Evolutionary conservation across 2,329 filamentous ascomycete genomes (phyloP), one percentile per base, ranked within the genome.

Genomic region (Myriosclerotinia curreyana): DNA sequence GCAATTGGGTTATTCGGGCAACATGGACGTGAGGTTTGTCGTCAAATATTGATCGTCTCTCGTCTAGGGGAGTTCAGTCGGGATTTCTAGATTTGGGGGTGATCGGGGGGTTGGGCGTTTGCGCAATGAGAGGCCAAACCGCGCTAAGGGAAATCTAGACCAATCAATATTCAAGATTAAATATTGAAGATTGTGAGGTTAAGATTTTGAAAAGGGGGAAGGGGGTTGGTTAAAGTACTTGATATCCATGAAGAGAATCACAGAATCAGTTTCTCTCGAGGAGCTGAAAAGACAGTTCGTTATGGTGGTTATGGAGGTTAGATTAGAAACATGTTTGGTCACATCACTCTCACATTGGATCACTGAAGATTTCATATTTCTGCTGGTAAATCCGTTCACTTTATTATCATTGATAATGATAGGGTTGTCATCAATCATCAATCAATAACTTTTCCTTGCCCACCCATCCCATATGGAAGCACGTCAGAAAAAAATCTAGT

Each of bases 401-500:
- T 66, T 60, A 67, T 58, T 67, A 68, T 63, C 54, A 67, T 66
- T 66, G 62, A 68, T 60, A 66, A 63, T 68, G 67, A 67, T 71
- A 51, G n/a, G 31, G 40, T 20, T 61, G 40, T 64, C 54, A 51
- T 60, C 46, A 64, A 69, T 70, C 69, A 71, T 64, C 64, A 65
- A 68, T 68, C 65, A 71, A 67, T 69, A 73, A 71, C 69, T 73
- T 74, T 74, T 72, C 71, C 70, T 70, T 73, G 70, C 70, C 72
- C 66, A 68, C 67, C 70, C 67, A 69, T 71, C 67, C 69, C 68
- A 63, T 58, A 48, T 68, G 68, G 73, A 69, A 70, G 70, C 73
- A 74, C 70, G 70, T 69, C 69, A 68, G 70, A 67, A 72, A 70
- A 73, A 60, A 73, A 72, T 73, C 73, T 74, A 75, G 69, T 74